Evolutionary conservation across 148 eudicot genomes (phyloP), one percentile per base, ranked within the genome.

Genomic region (Nepenthes mirabilis): DNA sequence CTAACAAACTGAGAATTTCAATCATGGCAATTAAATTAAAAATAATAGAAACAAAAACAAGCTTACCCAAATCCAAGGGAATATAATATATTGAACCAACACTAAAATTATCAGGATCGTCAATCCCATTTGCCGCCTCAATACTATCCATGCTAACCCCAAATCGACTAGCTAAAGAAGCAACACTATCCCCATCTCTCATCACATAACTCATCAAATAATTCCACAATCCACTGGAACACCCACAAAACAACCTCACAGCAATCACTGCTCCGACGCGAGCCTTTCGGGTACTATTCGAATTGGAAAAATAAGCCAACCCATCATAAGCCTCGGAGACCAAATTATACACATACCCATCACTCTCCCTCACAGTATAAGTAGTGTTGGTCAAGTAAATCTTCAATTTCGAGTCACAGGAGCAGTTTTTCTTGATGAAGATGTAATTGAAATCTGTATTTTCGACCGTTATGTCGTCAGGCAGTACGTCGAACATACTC

Each of bases 131-230:
- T 48, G 80, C 71, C 65, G 59, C 72, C 67, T 83, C 98, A 77
- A 93, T 88, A 70, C 85, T 88, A 70, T 82, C 95, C 98, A 93
- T 93, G 68, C 98, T 93, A 72, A 93, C 91, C 40, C 96, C 98
- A 82, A 93, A 93, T 60, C 96, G 69, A 72, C 96, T 93, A 14
- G 95, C 86, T 60, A 93, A 74, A 57, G 85, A 82, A 54, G 76
- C 87, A 54, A 93, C 66, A 57, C 70, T 85, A 77, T 93, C 98
- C 53, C 80, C 95, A 37, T 88, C 96, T 45, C 60, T 69, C 91
- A 88, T 74, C 65, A 86, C 95, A 86, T 93, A 88, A 66, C 98
- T 93, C 96, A 93, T 72, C 75, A 93, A 72, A 57, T 93, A 93
- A 77, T 93, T 93, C 95, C 95, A 93, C 77, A 88, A 60, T 52